phyloP scores from a whole-genome alignment of 345 rosid genomes.

The Arabidopsis arenosa region DNA sequence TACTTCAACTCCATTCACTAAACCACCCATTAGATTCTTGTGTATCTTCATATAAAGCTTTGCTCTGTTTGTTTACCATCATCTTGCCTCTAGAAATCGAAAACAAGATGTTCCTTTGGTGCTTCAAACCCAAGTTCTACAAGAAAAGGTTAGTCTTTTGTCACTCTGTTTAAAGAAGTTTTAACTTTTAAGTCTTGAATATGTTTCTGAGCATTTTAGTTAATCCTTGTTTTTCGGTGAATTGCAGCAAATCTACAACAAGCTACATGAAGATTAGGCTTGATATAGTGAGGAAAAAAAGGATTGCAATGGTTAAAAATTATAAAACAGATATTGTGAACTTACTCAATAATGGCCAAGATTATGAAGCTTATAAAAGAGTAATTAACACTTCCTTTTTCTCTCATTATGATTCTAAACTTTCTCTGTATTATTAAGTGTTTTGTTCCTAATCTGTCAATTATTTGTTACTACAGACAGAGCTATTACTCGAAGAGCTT shows the following conservation, averaged over 20 bases:
- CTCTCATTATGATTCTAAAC: neutral
- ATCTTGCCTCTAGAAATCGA: neutral
- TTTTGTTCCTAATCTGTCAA: neutral
- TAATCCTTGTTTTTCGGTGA: conserved; percentile 5
- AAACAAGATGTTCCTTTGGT: conserved; percentile 34
- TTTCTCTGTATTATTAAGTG: neutral
- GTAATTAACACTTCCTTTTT: conserved; percentile 44
- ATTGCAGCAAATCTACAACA: conserved; percentile 61
- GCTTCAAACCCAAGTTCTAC: conserved; percentile 50
- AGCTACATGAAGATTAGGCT: conserved; percentile 64
- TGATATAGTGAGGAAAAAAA: conserved; percentile 64
- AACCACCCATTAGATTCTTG: conserved; percentile 37
- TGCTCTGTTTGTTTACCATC: neutral
- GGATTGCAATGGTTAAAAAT: conserved; percentile 55
- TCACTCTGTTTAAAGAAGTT: neutral
- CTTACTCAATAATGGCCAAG: conserved; percentile 64
- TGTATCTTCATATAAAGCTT: conserved; percentile 16
- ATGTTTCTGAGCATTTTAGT: neutral
- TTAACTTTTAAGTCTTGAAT: neutral
- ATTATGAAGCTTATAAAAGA: conserved; percentile 74
- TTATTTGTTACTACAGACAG: conserved; percentile 57
- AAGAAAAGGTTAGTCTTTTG: conserved; percentile 34
- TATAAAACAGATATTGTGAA: conserved; percentile 74
- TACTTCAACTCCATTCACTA: conserved; percentile 35
- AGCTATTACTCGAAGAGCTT: conserved; percentile 67